These are phyloP conservation scores for Salix suchowensis DNA, from an alignment of 345 rosid species.

Conservation along the genomic window DNA sequence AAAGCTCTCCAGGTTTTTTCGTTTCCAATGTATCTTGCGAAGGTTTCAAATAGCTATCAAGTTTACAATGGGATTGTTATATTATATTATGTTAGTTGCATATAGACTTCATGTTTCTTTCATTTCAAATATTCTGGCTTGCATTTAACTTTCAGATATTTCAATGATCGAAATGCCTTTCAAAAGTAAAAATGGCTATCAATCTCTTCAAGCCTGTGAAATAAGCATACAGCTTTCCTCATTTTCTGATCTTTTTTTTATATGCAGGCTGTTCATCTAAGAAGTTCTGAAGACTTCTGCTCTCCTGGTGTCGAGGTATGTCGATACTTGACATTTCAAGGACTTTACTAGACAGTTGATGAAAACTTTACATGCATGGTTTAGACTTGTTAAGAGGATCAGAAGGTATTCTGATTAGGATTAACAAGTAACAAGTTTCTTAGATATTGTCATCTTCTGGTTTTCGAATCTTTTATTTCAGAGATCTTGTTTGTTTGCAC, in stretches of 20 bases:
- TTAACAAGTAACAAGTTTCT: too few species aligned
- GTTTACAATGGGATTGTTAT: neutral
- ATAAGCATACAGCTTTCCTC: neutral
- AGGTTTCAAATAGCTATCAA: neutral
- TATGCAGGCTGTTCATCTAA: conserved; percentile 57
- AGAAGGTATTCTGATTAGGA: too few species aligned
- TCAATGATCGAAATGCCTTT: neutral
- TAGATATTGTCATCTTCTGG: too few species aligned
- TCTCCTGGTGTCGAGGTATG: conserved; percentile 46
- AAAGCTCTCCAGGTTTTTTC: conserved; percentile 71
- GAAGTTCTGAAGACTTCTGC: conserved; percentile 49
- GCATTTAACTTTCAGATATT: neutral
- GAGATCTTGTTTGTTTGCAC: too few species aligned
- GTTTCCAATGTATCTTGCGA: neutral
- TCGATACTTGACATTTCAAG: conserved; percentile 2
- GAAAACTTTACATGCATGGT: too few species aligned
- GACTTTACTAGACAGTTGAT: neutral
- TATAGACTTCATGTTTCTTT: neutral
- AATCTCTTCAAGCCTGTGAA: neutral
- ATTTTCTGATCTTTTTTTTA: conserved; percentile 8
- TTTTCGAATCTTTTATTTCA: too few species aligned
- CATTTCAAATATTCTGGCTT: neutral
- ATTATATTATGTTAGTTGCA: neutral
- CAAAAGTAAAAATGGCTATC: neutral
- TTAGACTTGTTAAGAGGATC: too few species aligned